Percentiles rank a stretch among this genome's conserved stretches.
Evolutionary conservation across 73 alveolate species (phyloP).

Genomic region (Paramecium sexaurelia): DNA sequence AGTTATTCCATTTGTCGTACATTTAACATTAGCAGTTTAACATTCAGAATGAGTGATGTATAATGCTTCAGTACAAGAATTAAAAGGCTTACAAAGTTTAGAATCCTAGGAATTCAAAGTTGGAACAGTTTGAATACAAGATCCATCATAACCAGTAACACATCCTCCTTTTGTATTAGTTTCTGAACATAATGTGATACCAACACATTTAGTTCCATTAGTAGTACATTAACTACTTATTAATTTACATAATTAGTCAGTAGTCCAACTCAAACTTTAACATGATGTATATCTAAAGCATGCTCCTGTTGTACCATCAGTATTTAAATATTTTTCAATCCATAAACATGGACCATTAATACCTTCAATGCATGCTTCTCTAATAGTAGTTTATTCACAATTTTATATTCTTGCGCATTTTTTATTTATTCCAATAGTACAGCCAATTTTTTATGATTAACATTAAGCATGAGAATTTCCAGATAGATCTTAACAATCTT

Average conservation of each 20-base stretch:
- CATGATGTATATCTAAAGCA: neutral
- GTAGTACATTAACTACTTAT: neutral
- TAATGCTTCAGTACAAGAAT: neutral
- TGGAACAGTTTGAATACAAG: neutral
- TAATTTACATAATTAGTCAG: neutral
- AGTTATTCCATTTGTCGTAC: slow-evolving; percentile 9
- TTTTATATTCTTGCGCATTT: neutral
- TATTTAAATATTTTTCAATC: neutral
- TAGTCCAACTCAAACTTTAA: neutral
- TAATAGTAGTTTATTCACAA: neutral
- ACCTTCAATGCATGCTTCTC: neutral
- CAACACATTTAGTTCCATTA: neutral
- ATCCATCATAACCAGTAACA: neutral
- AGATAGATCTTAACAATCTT: neutral
- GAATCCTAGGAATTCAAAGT: neutral
- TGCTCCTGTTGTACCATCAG: neutral
- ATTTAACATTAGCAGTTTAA: neutral
- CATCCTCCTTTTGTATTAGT: neutral
- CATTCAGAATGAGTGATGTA: neutral
- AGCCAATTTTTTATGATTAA: neutral
- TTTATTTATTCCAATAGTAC: neutral
- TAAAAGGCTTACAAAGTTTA: neutral
- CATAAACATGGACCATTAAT: neutral
- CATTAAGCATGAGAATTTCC: neutral
- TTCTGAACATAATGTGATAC: neutral